phyloP scores from a whole-genome alignment of 768 basidiomycete species.

The Panaeolus papilionaceus region DNA sequence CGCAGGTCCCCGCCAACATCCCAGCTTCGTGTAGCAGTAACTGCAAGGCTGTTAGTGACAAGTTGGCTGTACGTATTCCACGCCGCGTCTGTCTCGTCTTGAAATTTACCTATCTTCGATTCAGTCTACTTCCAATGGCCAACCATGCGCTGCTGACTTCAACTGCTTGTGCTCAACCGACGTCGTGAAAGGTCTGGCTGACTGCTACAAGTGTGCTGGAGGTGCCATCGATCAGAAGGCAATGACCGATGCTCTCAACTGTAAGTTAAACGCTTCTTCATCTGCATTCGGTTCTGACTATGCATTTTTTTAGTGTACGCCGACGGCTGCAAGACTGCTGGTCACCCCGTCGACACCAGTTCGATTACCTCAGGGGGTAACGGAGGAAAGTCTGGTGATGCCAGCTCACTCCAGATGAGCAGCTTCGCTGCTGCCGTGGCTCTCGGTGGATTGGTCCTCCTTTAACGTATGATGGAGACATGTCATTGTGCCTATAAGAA shows the following conservation, averaged over 20 bases:
- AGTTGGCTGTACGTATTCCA: not conserved
- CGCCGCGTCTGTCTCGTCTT: too few species aligned
- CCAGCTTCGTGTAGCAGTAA: not conserved
- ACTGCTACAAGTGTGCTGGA: conserved; percentile 3
- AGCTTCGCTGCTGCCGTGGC: conserved; percentile 7
- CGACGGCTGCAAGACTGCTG: conserved; percentile 10
- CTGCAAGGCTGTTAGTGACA: not conserved
- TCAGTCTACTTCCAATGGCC: too few species aligned
- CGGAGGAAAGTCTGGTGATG: not conserved
- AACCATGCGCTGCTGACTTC: not conserved
- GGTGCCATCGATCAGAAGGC: not conserved
- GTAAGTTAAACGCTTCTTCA: not conserved
- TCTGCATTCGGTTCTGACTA: not conserved
- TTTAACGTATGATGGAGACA: not conserved
- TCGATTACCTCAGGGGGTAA: not conserved
- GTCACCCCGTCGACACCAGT: not conserved
- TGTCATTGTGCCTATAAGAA: too few species aligned
- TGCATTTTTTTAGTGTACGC: conserved; percentile 1
- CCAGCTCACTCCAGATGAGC: not conserved
- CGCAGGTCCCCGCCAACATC: not conserved
- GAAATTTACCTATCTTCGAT: too few species aligned
- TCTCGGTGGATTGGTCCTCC: conserved; percentile 6
- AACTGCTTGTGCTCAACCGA: not conserved
- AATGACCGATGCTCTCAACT: not conserved
- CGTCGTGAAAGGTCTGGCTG: not conserved